These are phyloP conservation scores for Cladosporium halotolerans DNA, from an alignment of 2,329 filamentous ascomycete species.

Conservation along the genomic window DNA sequence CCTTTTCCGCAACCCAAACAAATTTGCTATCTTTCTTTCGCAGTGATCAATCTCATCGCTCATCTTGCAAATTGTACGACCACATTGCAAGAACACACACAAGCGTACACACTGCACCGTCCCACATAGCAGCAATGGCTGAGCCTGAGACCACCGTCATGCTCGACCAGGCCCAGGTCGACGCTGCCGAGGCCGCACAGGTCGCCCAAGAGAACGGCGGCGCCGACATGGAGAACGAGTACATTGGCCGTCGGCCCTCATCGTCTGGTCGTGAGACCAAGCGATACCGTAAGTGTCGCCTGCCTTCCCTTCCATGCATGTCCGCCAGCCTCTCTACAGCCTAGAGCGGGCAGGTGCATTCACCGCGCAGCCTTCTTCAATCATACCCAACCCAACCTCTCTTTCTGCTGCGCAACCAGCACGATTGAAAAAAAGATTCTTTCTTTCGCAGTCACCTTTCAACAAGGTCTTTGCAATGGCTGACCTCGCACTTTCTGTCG, in stretches of 20 bases:
- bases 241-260: constrained; percentile 28
- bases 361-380: constrained; percentile 8
- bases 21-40: too few species aligned
- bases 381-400: not conserved
- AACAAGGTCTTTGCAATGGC: constrained; percentile 33
- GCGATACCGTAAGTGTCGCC: constrained; percentile 26
- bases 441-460: constrained; percentile 24
- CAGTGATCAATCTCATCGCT: too few species aligned
- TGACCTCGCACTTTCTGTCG: constrained; percentile 18
- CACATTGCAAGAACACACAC: too few species aligned
- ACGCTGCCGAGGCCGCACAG: constrained; percentile 19
- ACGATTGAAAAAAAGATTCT: constrained; percentile 12
- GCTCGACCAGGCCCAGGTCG: constrained; percentile 23
- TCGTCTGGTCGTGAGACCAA: constrained; percentile 29
- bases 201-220: constrained; percentile 23
- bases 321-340: constrained; percentile 7
- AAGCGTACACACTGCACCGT: not conserved
- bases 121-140: not conserved
- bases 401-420: constrained; percentile 16
- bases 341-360: constrained; percentile 8
- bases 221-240: constrained; percentile 18
- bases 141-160: constrained; percentile 13
- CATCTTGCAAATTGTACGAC: too few species aligned
- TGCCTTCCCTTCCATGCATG: not conserved
- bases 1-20: too few species aligned